Conservation (phyloP, 805 yeast genomes). For the Teunomyces atbi region DNA sequence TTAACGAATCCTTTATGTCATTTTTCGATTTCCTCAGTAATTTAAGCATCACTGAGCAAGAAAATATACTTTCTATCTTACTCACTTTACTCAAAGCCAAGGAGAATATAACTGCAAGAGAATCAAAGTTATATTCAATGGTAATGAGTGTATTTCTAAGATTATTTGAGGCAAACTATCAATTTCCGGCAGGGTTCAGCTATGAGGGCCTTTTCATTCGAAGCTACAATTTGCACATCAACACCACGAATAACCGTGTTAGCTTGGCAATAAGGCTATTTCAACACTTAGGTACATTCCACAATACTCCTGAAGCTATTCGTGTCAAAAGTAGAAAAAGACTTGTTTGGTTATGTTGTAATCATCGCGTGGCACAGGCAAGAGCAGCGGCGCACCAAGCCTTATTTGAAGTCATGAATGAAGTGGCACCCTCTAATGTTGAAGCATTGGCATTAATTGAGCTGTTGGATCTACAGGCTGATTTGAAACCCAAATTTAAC, state of each 20-base stretch:
- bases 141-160: constrained; percentile 32
- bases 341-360: constrained; percentile 26
- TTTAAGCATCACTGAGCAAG: constrained; percentile 16
- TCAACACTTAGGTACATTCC: constrained; percentile 30
- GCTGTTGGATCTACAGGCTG: not conserved
- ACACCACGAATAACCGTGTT: constrained; percentile 41
- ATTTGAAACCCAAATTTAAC: not conserved
- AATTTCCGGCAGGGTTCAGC: constrained; percentile 27
- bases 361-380: constrained; percentile 30
- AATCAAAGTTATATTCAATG: constrained; percentile 20
- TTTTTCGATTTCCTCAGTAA: constrained; percentile 31
- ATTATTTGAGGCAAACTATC: constrained; percentile 38
- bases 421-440: constrained; percentile 10
- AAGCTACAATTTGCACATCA: constrained; percentile 56
- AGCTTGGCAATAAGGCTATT: constrained; percentile 43
- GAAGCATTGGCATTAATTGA: constrained; percentile 6
- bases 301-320: constrained; percentile 4
- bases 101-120: constrained; percentile 12
- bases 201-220: constrained; percentile 42
- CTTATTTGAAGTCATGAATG: constrained; percentile 36
- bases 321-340: constrained; percentile 13
- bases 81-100: constrained; percentile 16
- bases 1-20: constrained; percentile 40
- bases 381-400: constrained; percentile 42
- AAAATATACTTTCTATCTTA: constrained; percentile 12